Conservation (phyloP, 192 early-diverging fungal species). For the Coemansia sp. region DNA sequence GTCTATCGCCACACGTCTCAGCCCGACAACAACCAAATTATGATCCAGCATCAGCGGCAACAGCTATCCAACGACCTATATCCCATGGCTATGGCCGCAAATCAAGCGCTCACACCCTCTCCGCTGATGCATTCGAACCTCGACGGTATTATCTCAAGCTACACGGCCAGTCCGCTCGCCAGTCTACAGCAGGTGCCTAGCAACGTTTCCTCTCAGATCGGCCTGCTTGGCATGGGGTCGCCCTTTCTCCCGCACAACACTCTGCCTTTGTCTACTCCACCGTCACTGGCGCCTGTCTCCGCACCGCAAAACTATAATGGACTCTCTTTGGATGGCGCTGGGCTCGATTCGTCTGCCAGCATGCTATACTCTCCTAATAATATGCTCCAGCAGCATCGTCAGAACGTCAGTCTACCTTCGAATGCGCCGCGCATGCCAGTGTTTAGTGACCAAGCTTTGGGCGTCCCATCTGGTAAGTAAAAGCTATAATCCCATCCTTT, state of each 20-base stretch:
- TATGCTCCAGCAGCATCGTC: constrained; percentile 2
- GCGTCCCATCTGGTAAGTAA: constrained; percentile 33
- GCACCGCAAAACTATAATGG: constrained; percentile 10
- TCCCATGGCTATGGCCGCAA: background rate
- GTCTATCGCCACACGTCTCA: background rate
- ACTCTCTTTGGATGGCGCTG: constrained; percentile 9
- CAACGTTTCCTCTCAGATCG: background rate
- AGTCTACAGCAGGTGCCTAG: background rate
- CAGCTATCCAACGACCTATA: background rate
- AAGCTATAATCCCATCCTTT: background rate
- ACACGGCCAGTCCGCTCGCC: background rate
- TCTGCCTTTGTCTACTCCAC: background rate
- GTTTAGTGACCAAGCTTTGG: constrained; percentile 16
- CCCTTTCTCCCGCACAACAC: background rate
- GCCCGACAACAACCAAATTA: background rate
- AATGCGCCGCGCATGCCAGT: constrained; percentile 15
- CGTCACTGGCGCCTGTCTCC: background rate
- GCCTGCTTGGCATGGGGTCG: background rate
- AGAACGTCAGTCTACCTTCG: constrained; percentile 10
- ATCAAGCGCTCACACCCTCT: background rate
- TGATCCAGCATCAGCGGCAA: background rate
- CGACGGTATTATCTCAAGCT: background rate
- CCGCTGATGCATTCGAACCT: background rate
- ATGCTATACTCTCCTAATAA: background rate
- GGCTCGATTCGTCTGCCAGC: constrained; percentile 3